phyloP scores from a whole-genome alignment of 768 basidiomycete species.

The Lanmaoa rubissima region DNA sequence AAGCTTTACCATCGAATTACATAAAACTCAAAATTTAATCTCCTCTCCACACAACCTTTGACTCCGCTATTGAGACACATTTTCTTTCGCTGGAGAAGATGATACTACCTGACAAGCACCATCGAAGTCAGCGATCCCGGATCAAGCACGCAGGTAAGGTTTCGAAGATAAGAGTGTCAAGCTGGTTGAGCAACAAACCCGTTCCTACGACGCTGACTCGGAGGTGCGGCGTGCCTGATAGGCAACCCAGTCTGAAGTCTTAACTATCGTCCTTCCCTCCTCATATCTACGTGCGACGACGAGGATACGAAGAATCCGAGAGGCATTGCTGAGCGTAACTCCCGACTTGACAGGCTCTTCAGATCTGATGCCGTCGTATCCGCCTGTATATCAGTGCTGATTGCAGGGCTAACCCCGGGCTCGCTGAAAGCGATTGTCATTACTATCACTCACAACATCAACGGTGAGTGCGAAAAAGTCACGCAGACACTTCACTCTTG shows the following conservation, averaged over 20 bases:
- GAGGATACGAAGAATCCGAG: not conserved
- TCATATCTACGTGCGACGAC: not conserved
- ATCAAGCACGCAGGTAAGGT: too few relatives aligned
- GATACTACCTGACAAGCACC: too few relatives aligned
- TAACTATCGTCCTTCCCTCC: not conserved
- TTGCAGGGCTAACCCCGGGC: too few relatives aligned
- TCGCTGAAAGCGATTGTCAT: not conserved
- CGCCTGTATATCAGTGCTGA: not conserved
- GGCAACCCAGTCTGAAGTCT: not conserved
- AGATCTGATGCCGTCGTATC: too few relatives aligned
- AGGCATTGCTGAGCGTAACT: not conserved
- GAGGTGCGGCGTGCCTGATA: too few relatives aligned
- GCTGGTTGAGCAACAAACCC: too few relatives aligned
- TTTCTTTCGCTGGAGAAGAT: too few relatives aligned
- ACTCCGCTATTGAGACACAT: not conserved
- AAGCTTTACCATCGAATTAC: not conserved
- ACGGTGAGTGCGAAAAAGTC: not conserved
- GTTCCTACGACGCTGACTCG: too few relatives aligned
- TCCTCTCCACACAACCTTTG: not conserved
- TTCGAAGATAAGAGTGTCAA: too few relatives aligned
- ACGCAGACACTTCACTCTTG: not conserved
- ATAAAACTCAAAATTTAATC: not conserved
- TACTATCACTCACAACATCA: not conserved
- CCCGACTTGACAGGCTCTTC: too few relatives aligned
- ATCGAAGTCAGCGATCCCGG: too few relatives aligned